Percentiles rank a stretch among this genome's conserved stretches.
Evolutionary conservation across 352 stramenopile genomes (phyloP).

Genomic region (Salisapilia sapeloensis): DNA sequence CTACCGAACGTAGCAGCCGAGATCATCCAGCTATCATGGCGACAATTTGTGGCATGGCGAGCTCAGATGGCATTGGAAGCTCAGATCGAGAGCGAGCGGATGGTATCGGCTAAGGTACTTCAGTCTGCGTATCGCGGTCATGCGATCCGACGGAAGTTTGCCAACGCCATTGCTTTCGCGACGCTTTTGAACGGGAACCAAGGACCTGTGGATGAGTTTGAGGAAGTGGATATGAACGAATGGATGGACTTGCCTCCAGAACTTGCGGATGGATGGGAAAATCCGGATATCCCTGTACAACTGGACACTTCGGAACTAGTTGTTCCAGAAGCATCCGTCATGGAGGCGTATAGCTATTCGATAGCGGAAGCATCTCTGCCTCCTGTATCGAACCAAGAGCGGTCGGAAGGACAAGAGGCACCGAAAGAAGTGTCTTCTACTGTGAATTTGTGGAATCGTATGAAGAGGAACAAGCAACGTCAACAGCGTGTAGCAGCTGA

Average conservation of each 20-base stretch:
- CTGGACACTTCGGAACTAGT: too few relatives aligned
- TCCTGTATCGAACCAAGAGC: too few relatives aligned
- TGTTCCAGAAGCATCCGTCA: too few relatives aligned
- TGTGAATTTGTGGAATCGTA: slow-evolving; percentile 41
- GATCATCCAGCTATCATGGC: too few relatives aligned
- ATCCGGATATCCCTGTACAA: slow-evolving; percentile 13
- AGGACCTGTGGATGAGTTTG: slow-evolving; percentile 13
- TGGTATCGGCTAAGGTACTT: slow-evolving; percentile 25
- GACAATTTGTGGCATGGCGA: neutral
- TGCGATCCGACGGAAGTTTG: slow-evolving; percentile 42
- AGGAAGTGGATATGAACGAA: slow-evolving; percentile 36
- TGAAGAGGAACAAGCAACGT: slow-evolving; percentile 30
- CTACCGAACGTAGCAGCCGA: neutral
- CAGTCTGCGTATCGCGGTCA: slow-evolving; percentile 62
- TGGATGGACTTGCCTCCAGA: slow-evolving; percentile 34
- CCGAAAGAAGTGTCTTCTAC: slow-evolving; percentile 15
- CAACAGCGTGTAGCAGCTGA: slow-evolving; percentile 18
- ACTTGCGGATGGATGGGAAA: slow-evolving; percentile 38
- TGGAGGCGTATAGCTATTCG: too few relatives aligned
- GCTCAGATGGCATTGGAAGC: slow-evolving; percentile 2
- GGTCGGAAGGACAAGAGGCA: neutral
- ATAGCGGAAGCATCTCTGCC: too few relatives aligned
- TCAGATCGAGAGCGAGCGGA: slow-evolving; percentile 3
- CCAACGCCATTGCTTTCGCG: slow-evolving; percentile 32
- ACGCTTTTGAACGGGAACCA: slow-evolving; percentile 7